These are phyloP conservation scores for Cadophora gregata DNA, from an alignment of 2,329 filamentous ascomycete genomes.

Conservation along the genomic window DNA sequence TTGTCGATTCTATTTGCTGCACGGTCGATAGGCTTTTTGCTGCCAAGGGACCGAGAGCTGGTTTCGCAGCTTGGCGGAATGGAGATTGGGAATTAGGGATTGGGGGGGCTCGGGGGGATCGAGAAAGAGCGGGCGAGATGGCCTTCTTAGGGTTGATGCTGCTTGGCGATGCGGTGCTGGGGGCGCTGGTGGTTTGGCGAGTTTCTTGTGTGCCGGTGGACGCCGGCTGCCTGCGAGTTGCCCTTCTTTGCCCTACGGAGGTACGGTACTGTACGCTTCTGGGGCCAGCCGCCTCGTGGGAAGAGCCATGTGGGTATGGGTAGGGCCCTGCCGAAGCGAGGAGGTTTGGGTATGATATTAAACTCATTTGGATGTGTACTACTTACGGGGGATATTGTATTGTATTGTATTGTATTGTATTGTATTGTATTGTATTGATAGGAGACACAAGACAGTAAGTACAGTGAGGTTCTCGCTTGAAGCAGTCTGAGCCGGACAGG, in stretches of 20 bases:
- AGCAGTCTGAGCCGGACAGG: not conserved
- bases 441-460: conserved; percentile 3
- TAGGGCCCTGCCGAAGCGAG: conserved; percentile 8
- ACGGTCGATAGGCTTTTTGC: conserved; percentile 9
- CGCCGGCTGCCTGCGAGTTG: conserved; percentile 10
- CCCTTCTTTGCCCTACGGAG: not conserved
- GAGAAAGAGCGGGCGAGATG: not conserved
- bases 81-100: no score
- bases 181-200: not conserved
- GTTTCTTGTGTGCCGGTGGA: not conserved
- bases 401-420: no score
- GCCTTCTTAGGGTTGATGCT: not conserved
- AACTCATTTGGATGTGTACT: not conserved
- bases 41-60: conserved; percentile 5
- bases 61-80: not conserved
- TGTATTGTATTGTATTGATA: not conserved
- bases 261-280: no score
- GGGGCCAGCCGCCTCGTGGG: conserved; percentile 13
- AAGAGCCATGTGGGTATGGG: conserved; percentile 7
- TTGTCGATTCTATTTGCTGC: conserved; percentile 17
- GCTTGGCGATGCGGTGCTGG: conserved; percentile 5
- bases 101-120: no score
- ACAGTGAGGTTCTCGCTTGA: not conserved
- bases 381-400: not conserved
- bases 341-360: not conserved